Percentiles rank a stretch among this genome's conserved stretches.
These are phyloP conservation scores for Pseudopithomyces chartarum DNA, from an alignment of 2,329 filamentous ascomycete species.

Conservation along the genomic window DNA sequence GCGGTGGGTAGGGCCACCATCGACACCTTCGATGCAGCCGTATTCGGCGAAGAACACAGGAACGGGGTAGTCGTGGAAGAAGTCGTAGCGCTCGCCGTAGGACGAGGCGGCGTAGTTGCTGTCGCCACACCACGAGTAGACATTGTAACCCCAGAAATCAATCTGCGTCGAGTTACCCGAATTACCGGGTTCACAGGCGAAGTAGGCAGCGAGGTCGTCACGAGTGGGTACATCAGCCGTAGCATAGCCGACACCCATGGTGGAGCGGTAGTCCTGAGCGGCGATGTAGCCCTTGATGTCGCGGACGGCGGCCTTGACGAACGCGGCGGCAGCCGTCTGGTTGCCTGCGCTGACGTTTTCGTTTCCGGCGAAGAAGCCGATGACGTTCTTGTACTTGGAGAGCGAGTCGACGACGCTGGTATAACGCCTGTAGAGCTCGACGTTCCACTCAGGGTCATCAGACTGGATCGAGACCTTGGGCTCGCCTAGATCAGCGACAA, in stretches of 20 bases:
- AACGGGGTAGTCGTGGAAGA: slow-evolving; percentile 87
- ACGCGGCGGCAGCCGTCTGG: slow-evolving; percentile 89
- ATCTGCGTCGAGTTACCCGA: slow-evolving; percentile 62
- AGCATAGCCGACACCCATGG: slow-evolving; percentile 90
- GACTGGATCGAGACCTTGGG: slow-evolving; percentile 76
- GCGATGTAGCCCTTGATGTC: slow-evolving; percentile 94
- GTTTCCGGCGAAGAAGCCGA: slow-evolving; percentile 98
- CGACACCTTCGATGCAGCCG: slow-evolving; percentile 73
- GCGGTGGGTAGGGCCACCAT: slow-evolving; percentile 60
- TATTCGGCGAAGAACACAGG: slow-evolving; percentile 99
- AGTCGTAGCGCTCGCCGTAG: slow-evolving; percentile 79
- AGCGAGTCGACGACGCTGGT: slow-evolving; percentile 80
- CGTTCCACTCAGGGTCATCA: slow-evolving; percentile 77
- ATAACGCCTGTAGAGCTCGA: slow-evolving; percentile 79
- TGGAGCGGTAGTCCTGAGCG: slow-evolving; percentile 68
- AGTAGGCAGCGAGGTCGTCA: slow-evolving; percentile 82
- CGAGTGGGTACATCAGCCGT: slow-evolving; percentile 92
- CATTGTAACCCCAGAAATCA: slow-evolving; percentile 99
- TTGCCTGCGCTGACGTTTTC: slow-evolving; percentile 87
- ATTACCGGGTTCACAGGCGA: slow-evolving; percentile 75
- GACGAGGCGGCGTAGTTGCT: slow-evolving; percentile 77
- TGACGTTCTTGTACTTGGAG: slow-evolving; percentile 81
- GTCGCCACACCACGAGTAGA: slow-evolving; percentile 97
- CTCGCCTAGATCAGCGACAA: slow-evolving; percentile 77
- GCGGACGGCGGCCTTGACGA: slow-evolving; percentile 95